A percentile compares a stretch with the other conserved stretches of the same genome.
These are phyloP conservation scores for Sarcodon sp. DNA, from an alignment of 768 basidiomycete genomes.

Conservation along the genomic window DNA sequence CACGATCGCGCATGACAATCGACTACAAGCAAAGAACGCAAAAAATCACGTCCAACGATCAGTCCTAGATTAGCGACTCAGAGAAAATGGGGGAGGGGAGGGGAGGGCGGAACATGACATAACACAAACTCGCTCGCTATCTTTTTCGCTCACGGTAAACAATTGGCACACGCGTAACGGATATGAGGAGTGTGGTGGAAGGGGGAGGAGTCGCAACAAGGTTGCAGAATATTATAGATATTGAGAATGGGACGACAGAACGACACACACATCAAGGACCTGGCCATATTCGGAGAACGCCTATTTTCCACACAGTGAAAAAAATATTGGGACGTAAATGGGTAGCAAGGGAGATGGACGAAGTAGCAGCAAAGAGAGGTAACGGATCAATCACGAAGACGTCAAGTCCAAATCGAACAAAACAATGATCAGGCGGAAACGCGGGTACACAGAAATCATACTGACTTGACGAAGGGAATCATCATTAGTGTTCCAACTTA, in stretches of 20 bases:
- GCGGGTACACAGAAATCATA: constrained; percentile 30
- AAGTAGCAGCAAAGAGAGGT: constrained; percentile 14
- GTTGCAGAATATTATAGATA: constrained; percentile 1
- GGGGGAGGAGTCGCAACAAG: constrained; percentile 8
- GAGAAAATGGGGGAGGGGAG: no score
- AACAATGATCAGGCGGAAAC: constrained; percentile 13
- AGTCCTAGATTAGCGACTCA: no score
- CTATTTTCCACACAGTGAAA: constrained; percentile 25
- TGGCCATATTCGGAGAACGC: constrained; percentile 75
- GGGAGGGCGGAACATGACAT: no score
- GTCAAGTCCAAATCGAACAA: constrained; percentile 32
- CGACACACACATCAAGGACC: constrained; percentile 75
- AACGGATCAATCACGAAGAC: constrained; percentile 26
- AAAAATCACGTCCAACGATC: not conserved
- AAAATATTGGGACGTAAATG: constrained; percentile 11
- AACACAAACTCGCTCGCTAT: no score
- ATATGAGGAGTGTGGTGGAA: not conserved
- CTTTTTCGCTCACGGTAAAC: no score
- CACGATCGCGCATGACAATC: constrained; percentile 98
- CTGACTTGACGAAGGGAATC: constrained; percentile 82
- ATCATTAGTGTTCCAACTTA: constrained; percentile 95
- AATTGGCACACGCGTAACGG: not conserved
- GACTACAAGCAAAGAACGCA: constrained; percentile 37
- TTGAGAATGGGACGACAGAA: constrained; percentile 22
- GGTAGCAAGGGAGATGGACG: constrained; percentile 15